Percentiles rank a stretch among this genome's conserved stretches.
Evolutionary conservation across 139 green algal species (phyloP).

Genomic region (Pleodorina starrii): DNA sequence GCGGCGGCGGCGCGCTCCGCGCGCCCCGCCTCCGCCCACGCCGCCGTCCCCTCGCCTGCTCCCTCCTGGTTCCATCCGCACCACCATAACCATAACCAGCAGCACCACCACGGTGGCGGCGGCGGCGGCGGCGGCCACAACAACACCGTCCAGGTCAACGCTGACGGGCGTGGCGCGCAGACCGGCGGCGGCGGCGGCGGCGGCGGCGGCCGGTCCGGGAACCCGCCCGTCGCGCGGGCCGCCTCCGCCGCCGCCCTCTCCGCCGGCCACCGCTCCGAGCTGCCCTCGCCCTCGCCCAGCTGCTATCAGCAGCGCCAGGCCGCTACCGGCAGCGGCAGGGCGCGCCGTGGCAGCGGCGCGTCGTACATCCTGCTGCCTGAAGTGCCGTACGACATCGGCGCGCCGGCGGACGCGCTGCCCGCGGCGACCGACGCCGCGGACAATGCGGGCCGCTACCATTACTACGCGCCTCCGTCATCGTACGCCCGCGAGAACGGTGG

Average conservation of each 20-base stretch:
- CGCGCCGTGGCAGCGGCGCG: slow-evolving; percentile 2
- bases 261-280: background rate
- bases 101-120: background rate
- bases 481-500: no score
- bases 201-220: background rate
- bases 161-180: no score
- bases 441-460: no score
- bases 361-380: background rate
- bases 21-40: background rate
- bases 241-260: background rate
- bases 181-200: background rate
- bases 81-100: background rate
- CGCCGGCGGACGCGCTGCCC: background rate
- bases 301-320: background rate
- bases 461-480: no score
- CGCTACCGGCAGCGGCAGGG: no score
- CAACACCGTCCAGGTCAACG: background rate
- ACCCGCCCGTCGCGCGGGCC: background rate
- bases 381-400: background rate
- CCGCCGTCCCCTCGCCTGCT: background rate
- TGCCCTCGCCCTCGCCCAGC: background rate
- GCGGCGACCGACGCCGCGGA: background rate
- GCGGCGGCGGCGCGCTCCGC: background rate
- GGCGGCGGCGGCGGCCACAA: no score
- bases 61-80: background rate